Percentiles rank a stretch among this genome's conserved stretches.
These are phyloP conservation scores for Austroboletus eburneus DNA, from an alignment of 768 basidiomycete genomes.

Conservation along the genomic window DNA sequence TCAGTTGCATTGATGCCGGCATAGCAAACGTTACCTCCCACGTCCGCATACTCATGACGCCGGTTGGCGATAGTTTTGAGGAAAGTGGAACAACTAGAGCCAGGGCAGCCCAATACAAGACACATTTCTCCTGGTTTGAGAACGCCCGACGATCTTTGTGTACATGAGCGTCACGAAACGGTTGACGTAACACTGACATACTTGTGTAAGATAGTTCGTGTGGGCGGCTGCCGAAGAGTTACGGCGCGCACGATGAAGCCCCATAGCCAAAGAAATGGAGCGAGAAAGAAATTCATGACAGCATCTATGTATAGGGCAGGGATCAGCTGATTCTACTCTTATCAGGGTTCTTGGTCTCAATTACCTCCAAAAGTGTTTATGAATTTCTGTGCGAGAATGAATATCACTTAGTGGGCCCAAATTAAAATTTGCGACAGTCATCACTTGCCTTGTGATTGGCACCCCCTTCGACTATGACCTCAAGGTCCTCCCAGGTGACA, in stretches of 20 bases:
- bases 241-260: conserved; percentile 38
- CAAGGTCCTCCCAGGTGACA: conserved; percentile 67
- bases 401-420: background rate
- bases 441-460: conserved; percentile 49
- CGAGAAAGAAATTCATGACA: conserved; percentile 47
- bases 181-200: conserved; percentile 22
- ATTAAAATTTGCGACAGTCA: background rate
- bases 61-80: conserved; percentile 80
- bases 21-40: conserved; percentile 74
- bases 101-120: conserved; percentile 78
- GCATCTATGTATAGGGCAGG: conserved; percentile 37
- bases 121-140: conserved; percentile 85
- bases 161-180: background rate
- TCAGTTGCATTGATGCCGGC: conserved; percentile 73
- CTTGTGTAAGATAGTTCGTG: conserved; percentile 59
- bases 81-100: conserved; percentile 83
- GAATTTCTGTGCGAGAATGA: conserved; percentile 40
- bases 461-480: conserved; percentile 58
- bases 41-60: conserved; percentile 55
- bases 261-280: conserved; percentile 49
- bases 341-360: conserved; percentile 4
- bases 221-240: conserved; percentile 34
- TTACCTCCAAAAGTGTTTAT: conserved; percentile 59
- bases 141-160: conserved; percentile 55
- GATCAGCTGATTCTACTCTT: background rate